Base-by-base conservation (phyloP, 148 eudicot genomes). In the Dysphania ambrosioides region DNA sequence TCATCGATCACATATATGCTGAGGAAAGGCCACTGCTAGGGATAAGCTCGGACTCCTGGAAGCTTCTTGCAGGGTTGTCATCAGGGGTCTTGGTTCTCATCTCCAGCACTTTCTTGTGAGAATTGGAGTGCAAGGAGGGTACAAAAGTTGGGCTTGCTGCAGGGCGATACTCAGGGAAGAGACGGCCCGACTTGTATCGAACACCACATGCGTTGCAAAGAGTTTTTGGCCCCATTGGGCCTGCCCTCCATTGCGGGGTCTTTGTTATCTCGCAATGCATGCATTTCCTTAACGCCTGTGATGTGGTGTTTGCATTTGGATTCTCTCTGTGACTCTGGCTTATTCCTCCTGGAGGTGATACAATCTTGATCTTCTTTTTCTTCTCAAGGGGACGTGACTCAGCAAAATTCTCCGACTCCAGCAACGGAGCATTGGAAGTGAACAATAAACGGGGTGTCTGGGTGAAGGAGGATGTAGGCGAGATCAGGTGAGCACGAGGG, bases 141-240 rank as follows among this genome's bases (percentile, higher is more conserved):
- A 87, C 79, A 30, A 94, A 94, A 0, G 97, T 94, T 0, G 98
- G 98, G 77, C 98, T 94, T 10, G 98, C 97, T 0, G 97, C 98
- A 0, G 98, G 98, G 66, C 98, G 84, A 77, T 94, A 94, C 82
- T 94, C 98, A 0, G 98, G 98, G 83, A 79, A 94, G 72, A 94
- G 96, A 13, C 98, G 83, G 7, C 98, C 98, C 0, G 97, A 87
- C 69, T 94, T 94, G 82, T 88, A 81, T 21, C 98, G 91, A 51
- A 94, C 98, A 15, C 98, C 98, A 72, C 98, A 94, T 0, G 98
- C 98, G n/a, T 94, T 94, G 82, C 98, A 94, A 3, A 94, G 93
- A 12, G 93, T 87, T 70, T 94, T 94, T 1, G 98, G 98, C 0
- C 98, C 98, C 90, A 88, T 67, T 8, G 98, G 98, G 0, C 98